Evolutionary conservation across 2,329 filamentous ascomycete genomes (phyloP), one percentile per base, ranked within the genome.

Genomic region (Lecanicillium sp.): DNA sequence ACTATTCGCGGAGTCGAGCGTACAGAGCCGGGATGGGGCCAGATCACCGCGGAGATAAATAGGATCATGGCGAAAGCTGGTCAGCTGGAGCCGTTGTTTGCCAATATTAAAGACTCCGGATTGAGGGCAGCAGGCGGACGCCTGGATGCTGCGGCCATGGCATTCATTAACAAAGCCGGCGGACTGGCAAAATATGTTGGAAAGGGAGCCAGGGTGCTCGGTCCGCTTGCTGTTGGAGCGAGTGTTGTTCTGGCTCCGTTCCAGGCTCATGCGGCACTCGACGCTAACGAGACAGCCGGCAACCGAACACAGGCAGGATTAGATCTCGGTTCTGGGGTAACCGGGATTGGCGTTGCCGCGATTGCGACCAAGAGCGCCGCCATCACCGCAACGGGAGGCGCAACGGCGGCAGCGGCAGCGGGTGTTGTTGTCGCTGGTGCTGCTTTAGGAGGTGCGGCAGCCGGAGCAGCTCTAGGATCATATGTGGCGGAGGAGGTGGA

Each of bases 401-500:
- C 37, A 22, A 35, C 37, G 6, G 12, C 18, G 17, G 37, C 37
- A 10, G 13, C 22, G 3, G 37, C 13, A 15, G 37, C 37, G 4
- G 31, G 14, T 8, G 25, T 40, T 7, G 32, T 30, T 8, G 25
- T 29, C 9, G 32, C 31, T 15, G 22, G 37, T 13, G 37, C 30
- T 8, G 37, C 30, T 15, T 14, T 25, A 4, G 22, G 31, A 6
- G 37, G 37, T 3, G 37, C 37, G 12, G 30, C 37, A 2, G 19
- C 31, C 4, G 37, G 37, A 10, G 37, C 37, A 10, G 17, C 27
- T 15, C 11, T 29, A 13, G 37, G 37, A 6, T 29, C 29, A 20
- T 39, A 32, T 19, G 37, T 39, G 5, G 30, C 12, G 12, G 15
- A 39, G 3, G 33, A 34, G 32, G 37, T 39, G 17, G 37, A 34